A percentile compares a stretch with the other conserved stretches of the same genome.
phyloP scores from a whole-genome alignment of 495 filamentous ascomycete genomes.

The Darksidea phi region DNA sequence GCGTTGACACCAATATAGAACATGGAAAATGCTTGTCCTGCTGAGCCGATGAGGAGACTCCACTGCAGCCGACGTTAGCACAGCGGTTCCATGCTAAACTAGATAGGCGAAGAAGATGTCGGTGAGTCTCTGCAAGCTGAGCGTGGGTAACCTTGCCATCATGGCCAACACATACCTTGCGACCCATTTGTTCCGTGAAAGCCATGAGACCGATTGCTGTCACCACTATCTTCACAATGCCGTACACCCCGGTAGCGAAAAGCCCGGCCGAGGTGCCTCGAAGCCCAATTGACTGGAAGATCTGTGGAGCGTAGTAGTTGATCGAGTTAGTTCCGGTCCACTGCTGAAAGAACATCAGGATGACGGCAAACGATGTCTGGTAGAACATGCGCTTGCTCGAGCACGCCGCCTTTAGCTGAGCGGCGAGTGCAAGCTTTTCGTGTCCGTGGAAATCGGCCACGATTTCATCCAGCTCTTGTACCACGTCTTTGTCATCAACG shows the following conservation, averaged over 20 bases:
- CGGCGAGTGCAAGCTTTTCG: constrained; percentile 31
- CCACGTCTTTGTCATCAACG: constrained; percentile 58
- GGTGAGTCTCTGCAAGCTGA: constrained; percentile 29
- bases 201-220: constrained; percentile 34
- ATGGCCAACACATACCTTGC: constrained; percentile 28
- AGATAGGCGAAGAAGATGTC: constrained; percentile 5
- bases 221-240: constrained; percentile 32
- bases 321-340: constrained; percentile 32
- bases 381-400: constrained; percentile 37
- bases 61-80: constrained; percentile 31
- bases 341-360: constrained; percentile 43
- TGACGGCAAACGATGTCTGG: constrained; percentile 37
- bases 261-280: constrained; percentile 26
- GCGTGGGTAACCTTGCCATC: constrained; percentile 6
- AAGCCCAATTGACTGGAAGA: constrained; percentile 36
- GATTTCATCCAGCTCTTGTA: constrained; percentile 36
- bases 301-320: constrained; percentile 35
- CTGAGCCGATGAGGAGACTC: constrained; percentile 22
- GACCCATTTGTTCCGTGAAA: constrained; percentile 33
- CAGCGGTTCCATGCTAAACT: too few relatives aligned
- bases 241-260: constrained; percentile 38
- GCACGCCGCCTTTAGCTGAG: constrained; percentile 28
- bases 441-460: constrained; percentile 33
- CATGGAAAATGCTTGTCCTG: constrained; percentile 36
- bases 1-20: constrained; percentile 34